Evolutionary conservation across 78 protist genomes (phyloP), one percentile per base, ranked within the genome.

Genomic region (Neovahlkampfia damariscottae): DNA sequence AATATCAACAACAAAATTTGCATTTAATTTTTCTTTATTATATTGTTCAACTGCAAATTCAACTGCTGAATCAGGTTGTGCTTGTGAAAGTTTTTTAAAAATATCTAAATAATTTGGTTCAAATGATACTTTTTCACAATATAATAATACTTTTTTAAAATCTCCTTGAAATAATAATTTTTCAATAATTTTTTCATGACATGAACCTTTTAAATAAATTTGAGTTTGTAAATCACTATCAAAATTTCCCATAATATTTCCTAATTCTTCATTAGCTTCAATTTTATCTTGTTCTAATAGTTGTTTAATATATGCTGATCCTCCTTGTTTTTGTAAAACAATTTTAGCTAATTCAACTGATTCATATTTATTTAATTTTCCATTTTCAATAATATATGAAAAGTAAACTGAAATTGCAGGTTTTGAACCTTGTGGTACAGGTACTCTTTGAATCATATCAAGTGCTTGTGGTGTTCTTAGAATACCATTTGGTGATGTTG

Each of bases 241-340:
- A 40, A 32, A 62, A 67, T 30, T 83, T 75, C 86, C 84, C 59
- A 94, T 74, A 32, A 88, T 37, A 82, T 98, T 98, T 34, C 99
- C 99, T 38, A 98, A 91, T 76, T 91, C 95, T 85, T 98, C 99
- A 7, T 91, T 72, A 87, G 94, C 90, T 67, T 91, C 96, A 27
- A 98, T 83, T 77, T 85, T 96, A 82, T 95, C 92, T 86, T 96
- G 96, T 27, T 84, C 59, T 73, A 96, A 66, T 96, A 96, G 94
- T 81, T 90, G 76, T 78, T 96, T 89, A 73, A 96, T 86, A 58
- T 91, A 86, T 40, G 38, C 75, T 76, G 79, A 83, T 68, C 92
- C 79, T 67, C 91, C 91, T 82, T 87, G 94, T 70, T 81, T 80
- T 30, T 68, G 84, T 10, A 98, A 70, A 10, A 98, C 91, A 38